Evolutionary conservation across 2,329 filamentous ascomycete genomes (phyloP), one percentile per base, ranked within the genome.

Genomic region (Clonostachys solani): DNA sequence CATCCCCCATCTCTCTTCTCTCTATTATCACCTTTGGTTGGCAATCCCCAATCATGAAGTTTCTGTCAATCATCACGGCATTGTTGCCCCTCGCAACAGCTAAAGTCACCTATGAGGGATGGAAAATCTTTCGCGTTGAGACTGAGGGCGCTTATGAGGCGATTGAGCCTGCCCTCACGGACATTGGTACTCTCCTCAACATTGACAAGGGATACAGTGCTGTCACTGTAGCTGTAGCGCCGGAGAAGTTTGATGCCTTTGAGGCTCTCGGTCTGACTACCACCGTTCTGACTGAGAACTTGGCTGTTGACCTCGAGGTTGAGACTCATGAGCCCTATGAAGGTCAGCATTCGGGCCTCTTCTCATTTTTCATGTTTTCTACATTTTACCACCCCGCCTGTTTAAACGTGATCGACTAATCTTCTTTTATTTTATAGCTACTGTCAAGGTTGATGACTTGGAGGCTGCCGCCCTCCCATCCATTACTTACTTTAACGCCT

Each of bases 401-500:
- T 29, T 29, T 29, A 2, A 10, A 10, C 6, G 10, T 10, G 9
- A 10, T 4, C 9, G 3, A 29, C 23, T 29, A 10, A 29, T 2
- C 2, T 33, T 19, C 1, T 5, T 10, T 29, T 4, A 29, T 29
- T 37, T 8, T 17, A 8, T 42, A 47, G 46, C 37, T 12, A 43
- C 34, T 13, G 19, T n/a, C 33, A 48, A 44, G 42, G 19, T 34
- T 33, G 12, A 33, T 16, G 47, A 23, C 18, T 13, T 29, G 35
- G 40, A 40, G 17, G 40, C 45, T 13, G 46, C 34, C 13, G 42
- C 46, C 35, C 40, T 49, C 23, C 47, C 49, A n/a, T 34, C 40
- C n/a, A 45, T 47, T 16, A 55, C 69, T 6, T 79, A 72, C 71
- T 79, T 72, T 56, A 69, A 75, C 47, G 62, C 61, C 33, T 79